A percentile compares a stretch with the other conserved stretches of the same genome.
Conservation (phyloP, 352 stramenopile genomes). For the Thalassiosira livingstoniorum region DNA sequence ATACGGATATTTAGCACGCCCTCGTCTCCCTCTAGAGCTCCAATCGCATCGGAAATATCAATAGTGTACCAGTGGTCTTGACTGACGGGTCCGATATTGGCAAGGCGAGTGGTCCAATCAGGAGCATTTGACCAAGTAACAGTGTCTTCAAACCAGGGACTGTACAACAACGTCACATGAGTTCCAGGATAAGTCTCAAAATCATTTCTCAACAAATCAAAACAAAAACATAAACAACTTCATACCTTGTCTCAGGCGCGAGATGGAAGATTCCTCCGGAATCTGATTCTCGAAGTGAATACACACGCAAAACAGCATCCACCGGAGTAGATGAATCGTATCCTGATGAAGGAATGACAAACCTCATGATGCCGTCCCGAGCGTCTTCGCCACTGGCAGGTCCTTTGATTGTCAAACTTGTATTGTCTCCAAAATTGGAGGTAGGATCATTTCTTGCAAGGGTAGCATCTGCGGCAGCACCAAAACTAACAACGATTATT, state of each 20-base stretch:
- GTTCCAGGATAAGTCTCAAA: too few species aligned
- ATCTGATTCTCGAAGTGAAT: constrained; percentile 32
- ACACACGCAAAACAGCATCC: constrained; percentile 44
- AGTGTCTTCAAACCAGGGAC: constrained; percentile 36
- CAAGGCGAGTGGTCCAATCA: constrained; percentile 24
- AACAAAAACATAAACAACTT: too few species aligned
- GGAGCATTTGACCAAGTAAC: constrained; percentile 56
- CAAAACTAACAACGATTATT: constrained; percentile 1
- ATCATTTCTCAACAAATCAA: too few species aligned
- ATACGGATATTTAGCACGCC: constrained; percentile 43
- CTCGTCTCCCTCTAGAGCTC: constrained; percentile 25
- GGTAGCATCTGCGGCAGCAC: constrained; percentile 33
- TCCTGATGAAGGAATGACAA: constrained; percentile 43
- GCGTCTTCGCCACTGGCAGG: constrained; percentile 32
- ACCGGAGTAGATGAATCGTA: constrained; percentile 17
- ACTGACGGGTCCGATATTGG: constrained; percentile 29
- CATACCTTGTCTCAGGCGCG: constrained; percentile 34
- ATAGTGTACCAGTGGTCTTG: constrained; percentile 55
- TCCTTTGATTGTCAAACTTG: constrained; percentile 33
- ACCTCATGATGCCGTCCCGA: constrained; percentile 47
- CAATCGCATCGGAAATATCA: constrained; percentile 42
- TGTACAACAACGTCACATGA: too few species aligned
- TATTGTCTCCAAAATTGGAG: constrained; percentile 23
- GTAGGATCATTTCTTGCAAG: constrained; percentile 42
- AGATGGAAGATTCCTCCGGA: constrained; percentile 51